These are phyloP conservation scores for Pseudocercospora musae DNA, from an alignment of 2,329 filamentous ascomycete genomes.

Conservation along the genomic window DNA sequence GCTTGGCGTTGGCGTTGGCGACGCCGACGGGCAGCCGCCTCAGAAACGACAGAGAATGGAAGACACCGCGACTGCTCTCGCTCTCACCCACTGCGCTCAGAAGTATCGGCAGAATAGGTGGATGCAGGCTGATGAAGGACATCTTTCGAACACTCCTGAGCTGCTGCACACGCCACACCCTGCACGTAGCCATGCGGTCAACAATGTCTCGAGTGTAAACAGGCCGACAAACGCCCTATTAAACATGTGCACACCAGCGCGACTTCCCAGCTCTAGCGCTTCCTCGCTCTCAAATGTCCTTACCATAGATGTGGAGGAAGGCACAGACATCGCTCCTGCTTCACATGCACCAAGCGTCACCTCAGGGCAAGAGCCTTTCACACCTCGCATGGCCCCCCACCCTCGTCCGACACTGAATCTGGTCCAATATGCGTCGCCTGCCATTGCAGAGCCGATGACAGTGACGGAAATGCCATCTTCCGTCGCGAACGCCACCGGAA, in stretches of 20 bases:
- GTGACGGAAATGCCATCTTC: background rate
- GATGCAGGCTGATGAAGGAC: background rate
- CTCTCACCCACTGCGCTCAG: background rate
- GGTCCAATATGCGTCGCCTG: slow-evolving; percentile 14
- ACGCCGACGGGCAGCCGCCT: background rate
- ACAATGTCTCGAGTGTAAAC: background rate
- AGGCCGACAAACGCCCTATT: background rate
- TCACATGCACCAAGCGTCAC: background rate
- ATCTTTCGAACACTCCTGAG: background rate
- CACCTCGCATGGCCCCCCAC: background rate
- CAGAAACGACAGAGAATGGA: background rate
- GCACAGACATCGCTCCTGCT: background rate
- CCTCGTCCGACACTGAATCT: background rate
- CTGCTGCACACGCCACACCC: background rate
- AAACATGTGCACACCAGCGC: background rate
- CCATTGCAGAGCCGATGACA: background rate
- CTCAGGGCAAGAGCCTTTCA: background rate
- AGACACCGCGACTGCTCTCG: background rate
- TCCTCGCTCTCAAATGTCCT: background rate
- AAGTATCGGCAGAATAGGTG: background rate
- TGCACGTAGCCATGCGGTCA: background rate
- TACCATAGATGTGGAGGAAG: background rate
- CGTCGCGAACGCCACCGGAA: background rate
- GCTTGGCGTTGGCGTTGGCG: background rate
- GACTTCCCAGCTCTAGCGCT: background rate